A percentile compares a stretch with the other conserved stretches of the same genome.
Evolutionary conservation across 768 basidiomycete species (phyloP).

Genomic region (Pleurotus citrinopileatus): DNA sequence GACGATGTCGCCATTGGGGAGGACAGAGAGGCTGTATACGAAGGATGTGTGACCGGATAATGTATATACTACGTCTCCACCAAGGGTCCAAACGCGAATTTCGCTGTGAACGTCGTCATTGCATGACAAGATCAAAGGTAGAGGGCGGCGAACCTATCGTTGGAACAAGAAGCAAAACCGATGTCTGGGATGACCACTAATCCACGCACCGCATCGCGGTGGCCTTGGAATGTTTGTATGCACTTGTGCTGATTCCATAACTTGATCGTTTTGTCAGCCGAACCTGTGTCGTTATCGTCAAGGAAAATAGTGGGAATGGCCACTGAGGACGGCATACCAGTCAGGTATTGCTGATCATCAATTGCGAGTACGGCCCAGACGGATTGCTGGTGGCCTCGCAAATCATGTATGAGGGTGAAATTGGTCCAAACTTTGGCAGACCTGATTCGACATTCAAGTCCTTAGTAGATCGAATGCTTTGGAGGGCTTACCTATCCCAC

Average conservation of each 20-base stretch:
- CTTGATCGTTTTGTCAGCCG: slow-evolving; percentile 93
- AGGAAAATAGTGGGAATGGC: background rate
- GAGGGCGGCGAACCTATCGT: slow-evolving; percentile 66
- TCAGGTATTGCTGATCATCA: slow-evolving; percentile 73
- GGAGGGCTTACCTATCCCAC: slow-evolving; percentile 82
- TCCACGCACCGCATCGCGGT: slow-evolving; percentile 89
- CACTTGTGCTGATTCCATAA: slow-evolving; percentile 80
- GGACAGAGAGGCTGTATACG: slow-evolving; percentile 84
- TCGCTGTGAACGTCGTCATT: slow-evolving; percentile 49
- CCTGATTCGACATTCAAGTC: slow-evolving; percentile 35
- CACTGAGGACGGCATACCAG: slow-evolving; percentile 45
- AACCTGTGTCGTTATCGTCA: slow-evolving; percentile 51
- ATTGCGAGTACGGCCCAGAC: slow-evolving; percentile 92
- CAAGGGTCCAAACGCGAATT: slow-evolving; percentile 89
- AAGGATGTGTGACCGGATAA: slow-evolving; percentile 97
- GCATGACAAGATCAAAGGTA: no score
- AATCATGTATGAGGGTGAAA: slow-evolving; percentile 66
- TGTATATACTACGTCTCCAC: slow-evolving; percentile 71
- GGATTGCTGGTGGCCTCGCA: slow-evolving; percentile 85
- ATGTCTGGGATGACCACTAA: slow-evolving; percentile 78
- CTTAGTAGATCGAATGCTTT: background rate
- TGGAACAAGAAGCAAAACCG: slow-evolving; percentile 93
- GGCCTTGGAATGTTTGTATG: slow-evolving; percentile 77
- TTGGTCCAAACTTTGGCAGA: slow-evolving; percentile 94
- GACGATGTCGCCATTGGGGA: slow-evolving; percentile 80